phyloP scores from a whole-genome alignment of 2,329 filamentous ascomycete species.

The Verticillium zaregamsianum region DNA sequence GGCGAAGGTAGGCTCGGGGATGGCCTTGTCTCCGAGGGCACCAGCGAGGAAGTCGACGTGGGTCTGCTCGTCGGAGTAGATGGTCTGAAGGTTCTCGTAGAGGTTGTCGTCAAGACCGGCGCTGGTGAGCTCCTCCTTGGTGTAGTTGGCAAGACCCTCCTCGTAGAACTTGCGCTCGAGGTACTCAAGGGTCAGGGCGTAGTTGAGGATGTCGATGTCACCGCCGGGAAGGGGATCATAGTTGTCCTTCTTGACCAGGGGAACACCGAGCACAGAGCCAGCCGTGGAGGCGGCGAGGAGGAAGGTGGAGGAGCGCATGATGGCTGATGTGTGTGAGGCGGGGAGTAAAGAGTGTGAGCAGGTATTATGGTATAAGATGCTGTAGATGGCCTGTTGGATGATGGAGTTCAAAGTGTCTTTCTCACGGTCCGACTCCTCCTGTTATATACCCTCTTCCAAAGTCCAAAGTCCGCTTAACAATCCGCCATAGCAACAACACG shows the following conservation, averaged over 20 bases:
- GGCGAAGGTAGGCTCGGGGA: conserved; percentile 36
- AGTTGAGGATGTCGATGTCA: conserved; percentile 35
- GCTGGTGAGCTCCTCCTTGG: conserved; percentile 42
- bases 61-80: conserved; percentile 51
- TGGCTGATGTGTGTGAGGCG: neutral
- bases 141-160: conserved; percentile 55
- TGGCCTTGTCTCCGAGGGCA: conserved; percentile 42
- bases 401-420: fast-evolving
- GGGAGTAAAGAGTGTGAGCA: neutral
- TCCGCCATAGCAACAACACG: neutral
- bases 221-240: conserved; percentile 15
- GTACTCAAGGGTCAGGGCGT: conserved; percentile 47
- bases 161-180: conserved; percentile 61
- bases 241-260: conserved; percentile 12
- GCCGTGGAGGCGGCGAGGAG: neutral
- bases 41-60: conserved; percentile 54
- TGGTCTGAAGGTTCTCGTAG: conserved; percentile 53
- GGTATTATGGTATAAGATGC: neutral
- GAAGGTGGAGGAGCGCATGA: neutral
- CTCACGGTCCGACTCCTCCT: neutral
- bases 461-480: neutral
- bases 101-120: conserved; percentile 47
- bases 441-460: neutral
- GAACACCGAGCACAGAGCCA: conserved; percentile 1
- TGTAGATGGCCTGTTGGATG: neutral